phyloP scores from a whole-genome alignment of 768 basidiomycete genomes.

The Podaxis pistillaris region DNA sequence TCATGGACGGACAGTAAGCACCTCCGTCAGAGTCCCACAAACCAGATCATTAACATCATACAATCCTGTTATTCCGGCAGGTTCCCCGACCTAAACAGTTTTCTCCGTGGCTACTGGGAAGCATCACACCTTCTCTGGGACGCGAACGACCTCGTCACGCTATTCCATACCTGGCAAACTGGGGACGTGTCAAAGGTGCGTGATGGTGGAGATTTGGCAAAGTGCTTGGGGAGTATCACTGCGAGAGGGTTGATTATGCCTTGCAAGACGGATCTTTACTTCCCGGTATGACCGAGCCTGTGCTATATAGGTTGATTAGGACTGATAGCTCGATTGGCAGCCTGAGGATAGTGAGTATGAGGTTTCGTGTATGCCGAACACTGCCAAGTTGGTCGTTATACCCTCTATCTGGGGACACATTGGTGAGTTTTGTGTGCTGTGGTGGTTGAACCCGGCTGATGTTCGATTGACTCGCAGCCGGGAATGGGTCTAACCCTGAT shows the following conservation, averaged over 20 bases:
- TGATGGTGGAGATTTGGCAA: constrained; percentile 41
- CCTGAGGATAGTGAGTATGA: constrained; percentile 56
- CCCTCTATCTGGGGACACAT: constrained; percentile 58
- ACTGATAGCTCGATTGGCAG: constrained; percentile 25
- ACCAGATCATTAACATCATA: not conserved
- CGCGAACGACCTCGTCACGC: constrained; percentile 51
- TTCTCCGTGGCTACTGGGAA: constrained; percentile 55
- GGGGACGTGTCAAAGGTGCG: constrained; percentile 47
- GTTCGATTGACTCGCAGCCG: constrained; percentile 29
- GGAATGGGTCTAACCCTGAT: constrained; percentile 37
- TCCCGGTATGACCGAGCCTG: constrained; percentile 36
- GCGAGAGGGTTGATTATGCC: constrained; percentile 59
- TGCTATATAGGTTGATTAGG: not conserved
- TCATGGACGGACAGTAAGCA: constrained; percentile 39
- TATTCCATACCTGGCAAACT: constrained; percentile 49
- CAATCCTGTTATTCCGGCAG: constrained; percentile 21
- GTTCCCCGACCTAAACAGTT: constrained; percentile 46
- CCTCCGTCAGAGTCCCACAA: not conserved
- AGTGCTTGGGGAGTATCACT: constrained; percentile 40
- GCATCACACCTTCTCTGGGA: constrained; percentile 45
- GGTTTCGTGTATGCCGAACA: constrained; percentile 37
- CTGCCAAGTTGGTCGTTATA: constrained; percentile 48
- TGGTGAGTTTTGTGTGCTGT: constrained; percentile 31
- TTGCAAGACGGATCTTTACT: constrained; percentile 58
- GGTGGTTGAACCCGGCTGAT: not conserved